Evolutionary conservation across 2,329 filamentous ascomycete species (phyloP).

Genomic region (Metarhizium brunneum): DNA sequence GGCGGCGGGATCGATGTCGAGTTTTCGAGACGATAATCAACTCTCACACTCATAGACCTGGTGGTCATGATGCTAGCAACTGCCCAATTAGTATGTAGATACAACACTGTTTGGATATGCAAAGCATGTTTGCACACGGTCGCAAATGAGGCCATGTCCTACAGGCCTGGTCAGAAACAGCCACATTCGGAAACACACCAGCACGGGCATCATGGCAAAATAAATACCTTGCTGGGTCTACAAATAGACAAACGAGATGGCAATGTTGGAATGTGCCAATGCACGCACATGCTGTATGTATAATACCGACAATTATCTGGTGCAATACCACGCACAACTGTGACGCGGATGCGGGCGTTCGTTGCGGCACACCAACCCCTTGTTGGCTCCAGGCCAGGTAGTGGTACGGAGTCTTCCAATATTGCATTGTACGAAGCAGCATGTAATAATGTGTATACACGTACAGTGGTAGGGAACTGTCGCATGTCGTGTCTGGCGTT

Average conservation of each 20-base stretch:
- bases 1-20: neutral
- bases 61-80: neutral
- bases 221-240: neutral
- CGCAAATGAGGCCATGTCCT: neutral
- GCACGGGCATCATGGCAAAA: neutral
- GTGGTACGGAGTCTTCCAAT: neutral
- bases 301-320: neutral
- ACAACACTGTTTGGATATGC: neutral
- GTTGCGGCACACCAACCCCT: neutral
- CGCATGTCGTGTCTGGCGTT: conserved; percentile 3
- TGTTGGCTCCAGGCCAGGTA: neutral
- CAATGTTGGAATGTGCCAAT: neutral
- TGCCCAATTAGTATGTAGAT: neutral
- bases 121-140: neutral
- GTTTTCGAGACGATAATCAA: neutral
- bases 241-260: neutral
- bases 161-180: neutral
- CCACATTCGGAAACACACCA: neutral
- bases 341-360: neutral
- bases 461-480: neutral
- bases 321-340: neutral
- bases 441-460: no score
- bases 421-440: neutral
- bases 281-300: neutral
- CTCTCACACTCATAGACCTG: neutral